These are phyloP conservation scores for Heritiera littoralis DNA, from an alignment of 345 rosid species.

Conservation along the genomic window DNA sequence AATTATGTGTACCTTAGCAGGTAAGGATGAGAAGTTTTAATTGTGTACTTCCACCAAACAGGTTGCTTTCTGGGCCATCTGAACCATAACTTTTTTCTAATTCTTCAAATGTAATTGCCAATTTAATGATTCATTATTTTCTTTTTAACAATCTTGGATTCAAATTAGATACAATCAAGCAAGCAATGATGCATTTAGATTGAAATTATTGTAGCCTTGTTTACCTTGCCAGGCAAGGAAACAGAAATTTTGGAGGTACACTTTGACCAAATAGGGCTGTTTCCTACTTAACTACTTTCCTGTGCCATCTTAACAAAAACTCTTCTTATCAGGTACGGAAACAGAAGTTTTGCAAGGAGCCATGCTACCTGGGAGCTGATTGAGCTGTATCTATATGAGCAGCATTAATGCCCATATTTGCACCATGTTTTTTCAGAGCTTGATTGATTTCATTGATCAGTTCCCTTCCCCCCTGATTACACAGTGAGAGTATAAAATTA, in stretches of 20 bases:
- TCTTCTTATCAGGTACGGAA: conserved; percentile 39
- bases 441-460: conserved; percentile 41
- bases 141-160: not conserved
- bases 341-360: conserved; percentile 8
- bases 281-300: conserved; percentile 19
- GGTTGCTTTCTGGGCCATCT: conserved; percentile 55
- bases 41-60: conserved; percentile 57
- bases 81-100: conserved; percentile 60
- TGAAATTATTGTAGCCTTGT: not conserved
- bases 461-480: conserved; percentile 32
- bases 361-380: conserved; percentile 42
- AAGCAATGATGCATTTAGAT: not conserved
- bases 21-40: conserved; percentile 48
- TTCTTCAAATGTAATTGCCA: conserved; percentile 47
- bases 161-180: not conserved
- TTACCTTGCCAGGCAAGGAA: conserved; percentile 51
- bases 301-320: conserved; percentile 58
- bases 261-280: conserved; percentile 55
- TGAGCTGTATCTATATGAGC: conserved; percentile 50
- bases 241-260: conserved; percentile 48
- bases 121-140: too few relatives aligned
- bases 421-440: conserved; percentile 44
- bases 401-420: conserved; percentile 54
- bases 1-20: conserved; percentile 42
- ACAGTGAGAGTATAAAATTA: not conserved